Base-by-base conservation (phyloP, 2,329 filamentous ascomycete genomes). In the Clarireedia sp. region DNA sequence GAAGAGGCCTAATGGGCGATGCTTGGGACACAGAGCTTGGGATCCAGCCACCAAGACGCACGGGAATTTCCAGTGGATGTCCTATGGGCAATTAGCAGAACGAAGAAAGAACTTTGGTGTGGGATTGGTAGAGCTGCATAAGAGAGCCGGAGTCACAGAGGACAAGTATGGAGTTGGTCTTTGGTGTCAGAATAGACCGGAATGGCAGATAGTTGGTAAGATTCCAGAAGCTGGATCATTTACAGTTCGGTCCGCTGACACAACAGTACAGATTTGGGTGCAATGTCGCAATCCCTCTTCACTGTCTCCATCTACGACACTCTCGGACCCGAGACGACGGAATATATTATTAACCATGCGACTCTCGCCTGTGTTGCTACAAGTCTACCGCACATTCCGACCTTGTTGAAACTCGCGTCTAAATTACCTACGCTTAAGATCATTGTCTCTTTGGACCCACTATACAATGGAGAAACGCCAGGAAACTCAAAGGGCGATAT, bases 271-370 rank as follows among this genome's bases (percentile, higher is more conserved):
- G 92, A 97, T 76, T 75, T 97, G 67, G 94, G 83, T 40, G 85
- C 88, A 69, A 83, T 89, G 74, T 94, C 90, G 12, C 94, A 97
- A 71, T 82, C 86, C 7, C 81, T 97, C 29, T 97, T 80, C 73
- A 89, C 87, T 21, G 90, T 99, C 54, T 96, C 92, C 5, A 85
- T 99, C 50, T 99, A 99, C 75, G 94, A 97, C 72, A 96, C 92
- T 12, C 81, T 99, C 5, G 92, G 92, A 9, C 86, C 92, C 12
- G 89, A 96, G 63, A 83, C 91, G 2, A 91, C 89, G 56, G 90
- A 97, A 73, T 97, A 89, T 74, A 96, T 99, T 71, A 87, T 97
- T 74, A 95, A 95, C 72, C 92, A 97, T 70, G 83, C 90, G 54
- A 79, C 85, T 59, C 75, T 97, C 55, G 72, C 78, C 57, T 89